Evolutionary conservation across 2,329 filamentous ascomycete species (phyloP).

Genomic region (Domatiomyces catenatus): DNA sequence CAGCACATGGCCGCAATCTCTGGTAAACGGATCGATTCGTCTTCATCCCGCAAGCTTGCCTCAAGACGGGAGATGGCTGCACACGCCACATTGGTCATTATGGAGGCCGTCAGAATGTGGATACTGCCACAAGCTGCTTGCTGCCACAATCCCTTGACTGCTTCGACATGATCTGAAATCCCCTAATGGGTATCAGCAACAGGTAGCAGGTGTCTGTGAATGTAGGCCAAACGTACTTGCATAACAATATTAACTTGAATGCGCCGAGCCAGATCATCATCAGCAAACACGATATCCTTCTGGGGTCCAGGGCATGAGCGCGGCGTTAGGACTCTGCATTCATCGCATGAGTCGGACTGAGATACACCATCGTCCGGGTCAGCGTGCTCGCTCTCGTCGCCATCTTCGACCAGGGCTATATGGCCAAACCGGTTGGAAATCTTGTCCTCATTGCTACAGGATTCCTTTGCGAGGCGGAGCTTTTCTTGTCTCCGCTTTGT

Average conservation of each 20-base stretch:
- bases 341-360: conserved; percentile 4
- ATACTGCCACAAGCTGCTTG: conserved; percentile 13
- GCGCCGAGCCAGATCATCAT: conserved; percentile 15
- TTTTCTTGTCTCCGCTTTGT: conserved; percentile 3
- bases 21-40: conserved; percentile 8
- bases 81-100: conserved; percentile 17
- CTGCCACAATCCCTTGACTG: conserved; percentile 13
- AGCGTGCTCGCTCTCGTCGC: conserved; percentile 2
- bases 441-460: neutral
- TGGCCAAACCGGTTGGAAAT: conserved; percentile 11
- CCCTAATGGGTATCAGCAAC: conserved; percentile 3
- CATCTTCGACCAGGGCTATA: conserved; percentile 6
- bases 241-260: conserved; percentile 13
- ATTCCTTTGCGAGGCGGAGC: neutral
- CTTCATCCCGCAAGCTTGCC: conserved; percentile 9
- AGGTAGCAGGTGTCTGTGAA: neutral
- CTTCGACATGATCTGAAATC: conserved; percentile 5
- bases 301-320: neutral
- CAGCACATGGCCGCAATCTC: conserved; percentile 6
- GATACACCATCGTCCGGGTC: neutral
- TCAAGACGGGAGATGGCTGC: conserved; percentile 12
- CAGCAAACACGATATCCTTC: conserved; percentile 8
- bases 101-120: conserved; percentile 12
- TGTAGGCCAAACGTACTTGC: conserved; percentile 10
- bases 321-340: conserved; percentile 1